These are phyloP conservation scores for Streptanthus diversifolius DNA, from an alignment of 345 rosid species.

Conservation along the genomic window DNA sequence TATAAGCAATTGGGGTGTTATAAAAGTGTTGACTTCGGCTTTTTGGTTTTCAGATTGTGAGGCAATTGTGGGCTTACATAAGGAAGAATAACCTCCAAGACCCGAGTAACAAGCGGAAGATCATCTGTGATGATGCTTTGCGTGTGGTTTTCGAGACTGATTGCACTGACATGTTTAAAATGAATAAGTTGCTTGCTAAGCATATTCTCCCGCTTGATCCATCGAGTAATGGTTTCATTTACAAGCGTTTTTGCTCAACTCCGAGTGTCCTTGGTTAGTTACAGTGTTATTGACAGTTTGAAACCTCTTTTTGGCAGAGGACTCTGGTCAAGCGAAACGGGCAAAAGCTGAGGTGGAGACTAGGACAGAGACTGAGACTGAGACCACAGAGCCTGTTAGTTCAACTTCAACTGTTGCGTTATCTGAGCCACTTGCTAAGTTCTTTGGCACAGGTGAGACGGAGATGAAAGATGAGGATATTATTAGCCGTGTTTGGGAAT, in stretches of 20 bases:
- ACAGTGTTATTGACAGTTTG: constrained; percentile 12
- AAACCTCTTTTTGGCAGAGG: constrained; percentile 49
- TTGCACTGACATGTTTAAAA: constrained; percentile 98
- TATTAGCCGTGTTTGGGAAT: constrained; percentile 66
- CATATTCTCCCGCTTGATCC: constrained; percentile 88
- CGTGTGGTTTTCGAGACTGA: constrained; percentile 92
- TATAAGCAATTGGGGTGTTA: neutral
- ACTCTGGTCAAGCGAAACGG: constrained; percentile 66
- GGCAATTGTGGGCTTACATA: constrained; percentile 95
- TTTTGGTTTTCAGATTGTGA: constrained; percentile 62
- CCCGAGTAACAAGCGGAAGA: constrained; percentile 97
- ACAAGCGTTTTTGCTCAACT: neutral
- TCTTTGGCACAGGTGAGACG: constrained; percentile 60
- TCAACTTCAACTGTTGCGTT: constrained; percentile 44
- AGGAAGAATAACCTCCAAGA: constrained; percentile 97
- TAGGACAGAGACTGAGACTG: constrained; percentile 46
- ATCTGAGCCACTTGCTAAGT: constrained; percentile 81
- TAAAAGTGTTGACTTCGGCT: constrained; percentile 4
- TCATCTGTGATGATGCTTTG: constrained; percentile 87
- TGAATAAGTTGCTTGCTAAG: constrained; percentile 92
- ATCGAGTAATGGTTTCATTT: constrained; percentile 45
- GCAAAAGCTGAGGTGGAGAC: constrained; percentile 59
- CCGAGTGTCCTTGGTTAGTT: constrained; percentile 1
- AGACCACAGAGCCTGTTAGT: constrained; percentile 42
- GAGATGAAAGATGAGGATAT: constrained; percentile 65